Base-by-base conservation (phyloP, 1,284 basidiomycete species). In the Cerrena zonata region DNA sequence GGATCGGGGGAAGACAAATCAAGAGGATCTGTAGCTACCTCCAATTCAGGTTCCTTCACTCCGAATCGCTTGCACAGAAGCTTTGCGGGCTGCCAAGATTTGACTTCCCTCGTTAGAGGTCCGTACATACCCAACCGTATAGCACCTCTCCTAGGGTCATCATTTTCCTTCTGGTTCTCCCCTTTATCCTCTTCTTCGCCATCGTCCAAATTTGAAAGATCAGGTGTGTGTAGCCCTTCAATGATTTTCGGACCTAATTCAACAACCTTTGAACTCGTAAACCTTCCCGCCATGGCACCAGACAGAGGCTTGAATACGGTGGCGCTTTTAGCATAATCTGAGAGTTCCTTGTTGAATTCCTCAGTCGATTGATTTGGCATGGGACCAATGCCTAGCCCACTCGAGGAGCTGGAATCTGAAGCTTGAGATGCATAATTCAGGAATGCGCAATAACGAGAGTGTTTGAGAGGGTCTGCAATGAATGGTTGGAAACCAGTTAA, bases 61-160 rank as follows among this genome's bases (percentile, higher is more conserved):
- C 90, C 89, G 65, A 98, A 96, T n/a, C 95, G 81, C 67, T 94
- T 96, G 70, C 93, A 97, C 15, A 99, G 72, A 49, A 98, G 69
- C 53, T 78, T 77, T 19, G 80, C 81, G 0, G 95, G 95, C 58
- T 83, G 82, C 85, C 91, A 98, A 0, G 77, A 65, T 53, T 73
- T 77, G 24, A 78, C 73, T 52, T 89, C 86, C 36, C 94, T 75
- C 19, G 94, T 97, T 61, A 94, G 69, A 11, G 78, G 74, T 0
- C 95, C 95, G 64, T 87, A 96, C 84, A 94, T 91, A 21, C 91
- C 92, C 63, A 87, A 67, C 24, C 77, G 73, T 2, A 91, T 93
- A 1, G 95, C 94, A 57, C 89, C 74, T 56, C 82, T 85, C 58
- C 85, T 85, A 2, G 89, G 89, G 13, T 79, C 86, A 55, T 86